These are phyloP conservation scores for Turritis glabra DNA, from an alignment of 345 rosid species.

Conservation along the genomic window DNA sequence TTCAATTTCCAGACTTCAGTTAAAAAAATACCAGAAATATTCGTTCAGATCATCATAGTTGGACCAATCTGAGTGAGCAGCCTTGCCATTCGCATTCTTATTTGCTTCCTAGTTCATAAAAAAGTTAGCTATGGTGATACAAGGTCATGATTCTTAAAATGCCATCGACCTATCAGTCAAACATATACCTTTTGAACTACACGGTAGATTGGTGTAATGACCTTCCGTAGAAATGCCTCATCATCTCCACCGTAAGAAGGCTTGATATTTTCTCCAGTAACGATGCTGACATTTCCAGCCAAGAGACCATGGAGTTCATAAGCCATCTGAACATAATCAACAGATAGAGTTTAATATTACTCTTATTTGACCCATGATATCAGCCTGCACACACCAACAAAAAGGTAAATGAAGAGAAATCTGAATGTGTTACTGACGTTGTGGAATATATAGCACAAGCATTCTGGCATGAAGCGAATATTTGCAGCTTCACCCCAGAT, in stretches of 20 bases:
- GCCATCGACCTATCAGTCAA: neutral
- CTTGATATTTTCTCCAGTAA: conserved; percentile 94
- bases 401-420: conserved; percentile 12
- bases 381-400: conserved; percentile 4
- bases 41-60: conserved; percentile 98
- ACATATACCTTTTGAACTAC: conserved; percentile 71
- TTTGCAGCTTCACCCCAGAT: conserved; percentile 99
- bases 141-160: conserved; percentile 16
- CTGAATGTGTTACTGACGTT: conserved; percentile 57
- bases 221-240: conserved; percentile 90
- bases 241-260: conserved; percentile 99
- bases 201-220: conserved; percentile 84
- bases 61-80: conserved; percentile 89
- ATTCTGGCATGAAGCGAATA: conserved; percentile 93
- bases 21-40: conserved; percentile 79
- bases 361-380: neutral
- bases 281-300: conserved; percentile 98
- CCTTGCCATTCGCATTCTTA: conserved; percentile 70
- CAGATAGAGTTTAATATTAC: neutral
- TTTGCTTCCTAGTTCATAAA: conserved; percentile 69
- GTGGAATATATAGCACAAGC: conserved; percentile 92
- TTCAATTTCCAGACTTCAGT: conserved; percentile 27
- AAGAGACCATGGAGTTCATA: conserved; percentile 95
- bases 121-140: conserved; percentile 28
- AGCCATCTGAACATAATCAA: conserved; percentile 72